Base-by-base conservation (phyloP, 768 basidiomycete species). In the Crucibulum laeve region DNA sequence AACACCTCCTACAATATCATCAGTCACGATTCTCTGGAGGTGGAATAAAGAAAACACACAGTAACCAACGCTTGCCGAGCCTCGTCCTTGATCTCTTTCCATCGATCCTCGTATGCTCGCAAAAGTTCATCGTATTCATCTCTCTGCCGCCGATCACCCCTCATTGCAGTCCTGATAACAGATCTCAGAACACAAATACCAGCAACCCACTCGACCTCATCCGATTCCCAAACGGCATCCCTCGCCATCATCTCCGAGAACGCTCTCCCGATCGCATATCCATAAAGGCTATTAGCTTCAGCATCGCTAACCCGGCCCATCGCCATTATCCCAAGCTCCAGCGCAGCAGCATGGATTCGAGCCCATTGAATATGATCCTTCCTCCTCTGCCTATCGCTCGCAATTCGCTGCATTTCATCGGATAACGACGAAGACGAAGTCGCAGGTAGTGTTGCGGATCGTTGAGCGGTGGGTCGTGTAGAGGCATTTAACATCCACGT, bases 21-120 rank as follows among this genome's bases (percentile, higher is more conserved):
- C 19, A 13, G 18, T 36, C 2, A 36, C 8, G 8, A 19, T 19
- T 41, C 35, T 25, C 34, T 40, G 30, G 4, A 8, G 26, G 25
- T 38, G 15, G 44, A 42, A 42, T 43, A 10, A 14, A 25, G 32
- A 37, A n/a, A n/a, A 49, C 73, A 52, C 34, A 78, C 81, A 44
- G 78, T 76, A 11, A 81, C 80, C 48, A 81, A 67, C 1, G 73
- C 71, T 57, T 83, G 81, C 47, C 81, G 62, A 11, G 77, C 71
- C 57, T 83, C 81, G 51, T 83, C 81, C 55, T 79, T 79, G 47
- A 83, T 82, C 56, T 83, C 81, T 55, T 82, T 83, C 81, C 81
- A 83, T 42, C 80, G 61, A n/a, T 72, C 65, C 53, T 83, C 80
- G 54, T 83, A 83, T 5, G 68, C 73, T 32, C 70, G 64, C 55